phyloP scores from a whole-genome alignment of 176 grass and related monocot genomes.

The Dendrocalamus sinicus region DNA sequence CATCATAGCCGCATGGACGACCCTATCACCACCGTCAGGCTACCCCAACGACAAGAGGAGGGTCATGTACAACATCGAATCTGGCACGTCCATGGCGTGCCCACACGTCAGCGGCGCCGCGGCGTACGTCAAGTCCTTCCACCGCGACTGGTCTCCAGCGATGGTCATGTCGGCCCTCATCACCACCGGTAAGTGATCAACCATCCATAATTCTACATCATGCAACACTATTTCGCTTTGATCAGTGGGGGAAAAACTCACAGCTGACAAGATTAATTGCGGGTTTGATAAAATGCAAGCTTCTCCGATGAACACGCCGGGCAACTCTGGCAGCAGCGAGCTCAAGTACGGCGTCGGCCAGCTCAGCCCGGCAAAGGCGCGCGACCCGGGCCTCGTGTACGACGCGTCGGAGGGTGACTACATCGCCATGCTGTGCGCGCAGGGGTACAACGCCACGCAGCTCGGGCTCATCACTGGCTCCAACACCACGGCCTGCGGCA shows the following conservation, averaged over 20 bases:
- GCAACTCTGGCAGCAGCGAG: constrained; percentile 42
- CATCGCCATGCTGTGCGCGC: constrained; percentile 48
- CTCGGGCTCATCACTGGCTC: constrained; percentile 37
- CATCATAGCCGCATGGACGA: constrained; percentile 56
- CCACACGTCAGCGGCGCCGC: neutral
- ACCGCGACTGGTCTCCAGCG: constrained; percentile 59
- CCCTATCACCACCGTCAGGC: neutral
- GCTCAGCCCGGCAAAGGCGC: constrained; percentile 31
- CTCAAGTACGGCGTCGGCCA: constrained; percentile 53
- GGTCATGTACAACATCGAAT: constrained; percentile 46
- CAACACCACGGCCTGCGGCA: neutral
- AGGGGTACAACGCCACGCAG: constrained; percentile 52
- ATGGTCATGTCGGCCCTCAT: constrained; percentile 65
- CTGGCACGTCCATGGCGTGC: too few species aligned
- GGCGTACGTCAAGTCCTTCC: constrained; percentile 54
- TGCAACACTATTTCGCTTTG: too few species aligned
- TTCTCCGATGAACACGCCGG: constrained; percentile 48
- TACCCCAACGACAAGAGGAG: neutral
- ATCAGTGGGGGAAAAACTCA: too few species aligned
- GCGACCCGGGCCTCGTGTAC: constrained; percentile 44
- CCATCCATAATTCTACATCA: too few species aligned
- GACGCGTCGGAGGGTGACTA: constrained; percentile 42
- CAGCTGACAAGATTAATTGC: too few species aligned
- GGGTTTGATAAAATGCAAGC: neutral
- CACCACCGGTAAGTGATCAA: constrained; percentile 46